Evolutionary conservation across 306 rosid species (phyloP).

Genomic region (Casuarina cunninghamiana): DNA sequence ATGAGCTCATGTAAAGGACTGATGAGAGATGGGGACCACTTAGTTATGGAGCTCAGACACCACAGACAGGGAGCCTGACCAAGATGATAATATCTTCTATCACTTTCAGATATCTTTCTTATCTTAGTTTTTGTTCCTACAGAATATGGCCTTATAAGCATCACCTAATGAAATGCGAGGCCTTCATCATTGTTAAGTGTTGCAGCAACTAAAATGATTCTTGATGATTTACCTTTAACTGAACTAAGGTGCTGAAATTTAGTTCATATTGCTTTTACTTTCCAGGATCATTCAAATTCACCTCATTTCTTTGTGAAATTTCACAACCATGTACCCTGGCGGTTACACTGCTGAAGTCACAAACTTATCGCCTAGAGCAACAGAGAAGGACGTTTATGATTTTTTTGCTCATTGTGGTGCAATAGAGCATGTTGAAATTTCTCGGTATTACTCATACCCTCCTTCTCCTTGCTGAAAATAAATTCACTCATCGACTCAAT

Average conservation of each 20-base stretch:
- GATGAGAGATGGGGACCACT: constrained; percentile 43
- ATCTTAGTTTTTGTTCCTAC: constrained; percentile 36
- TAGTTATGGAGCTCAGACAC: constrained; percentile 25
- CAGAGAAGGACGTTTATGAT: constrained; percentile 65
- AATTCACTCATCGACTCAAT: background rate
- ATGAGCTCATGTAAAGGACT: constrained; percentile 25
- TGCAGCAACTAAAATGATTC: background rate
- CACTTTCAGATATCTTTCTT: constrained; percentile 27
- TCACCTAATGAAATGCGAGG: constrained; percentile 15
- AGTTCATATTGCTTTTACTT: constrained; percentile 25
- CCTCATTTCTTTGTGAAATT: constrained; percentile 27
- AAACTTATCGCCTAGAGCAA: constrained; percentile 68
- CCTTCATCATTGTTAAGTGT: constrained; percentile 18
- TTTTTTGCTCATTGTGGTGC: constrained; percentile 79
- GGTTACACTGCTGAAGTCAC: constrained; percentile 82
- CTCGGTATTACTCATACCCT: constrained; percentile 49
- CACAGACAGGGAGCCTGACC: constrained; percentile 25
- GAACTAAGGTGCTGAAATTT: constrained; percentile 18
- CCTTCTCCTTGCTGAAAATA: constrained; percentile 30
- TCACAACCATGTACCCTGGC: constrained; percentile 53
- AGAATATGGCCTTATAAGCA: constrained; percentile 23
- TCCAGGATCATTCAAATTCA: constrained; percentile 37
- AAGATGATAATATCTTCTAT: constrained; percentile 40
- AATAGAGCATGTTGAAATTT: constrained; percentile 71
- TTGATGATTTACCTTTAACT: constrained; percentile 19